Evolutionary conservation across 2,329 filamentous ascomycete genomes (phyloP), one percentile per base, ranked within the genome.

Genomic region (Xylaria sp.): DNA sequence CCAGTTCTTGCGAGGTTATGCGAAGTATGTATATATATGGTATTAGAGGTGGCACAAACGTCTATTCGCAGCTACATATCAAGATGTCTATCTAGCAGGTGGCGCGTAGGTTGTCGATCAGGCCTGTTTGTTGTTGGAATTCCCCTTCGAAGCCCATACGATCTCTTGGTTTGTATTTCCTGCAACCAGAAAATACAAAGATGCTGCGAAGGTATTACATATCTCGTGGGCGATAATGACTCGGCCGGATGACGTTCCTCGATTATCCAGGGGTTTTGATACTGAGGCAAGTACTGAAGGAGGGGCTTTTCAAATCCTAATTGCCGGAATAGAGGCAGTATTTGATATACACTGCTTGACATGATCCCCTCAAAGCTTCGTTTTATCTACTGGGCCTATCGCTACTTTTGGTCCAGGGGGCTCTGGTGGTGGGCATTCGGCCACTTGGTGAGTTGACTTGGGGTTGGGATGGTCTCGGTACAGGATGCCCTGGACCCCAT

Each of bases 371-470:
- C 8, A 13, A 7, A 41, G 19, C 20, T 2, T 16, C 22, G 26
- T 29, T 26, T 62, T 54, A 68, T 41, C 66, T 63, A 44, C 64
- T 65, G 17, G 66, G 64, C 18, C 64, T 61, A 29, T 69, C 64
- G 19, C 66, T 67, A 17, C 65, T 63, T 48, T 47, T 63, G 29
- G 63, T 22, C 66, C 66, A 69, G 29, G 67, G 66, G 7, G 66
- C 66, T 47, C 59, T 52, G 20, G 58, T 58, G n/a, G 42, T 39
- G 19, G 44, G 40, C 20, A 57, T 55, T 18, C 58, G 56, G 20
- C 51, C 52, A 37, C 53, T 52, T 44, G 55, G 48, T 11, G 52
- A 51, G 41, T 52, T 54, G 16, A 51, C 9, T 37, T 61, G 58
- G 45, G 56, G 54, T 29, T 63, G 63, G 13, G 57, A 57, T 34